A percentile compares a stretch with the other conserved stretches of the same genome.
phyloP scores from a whole-genome alignment of 2,329 filamentous ascomycete species.

The Paecilomyces variotii region DNA sequence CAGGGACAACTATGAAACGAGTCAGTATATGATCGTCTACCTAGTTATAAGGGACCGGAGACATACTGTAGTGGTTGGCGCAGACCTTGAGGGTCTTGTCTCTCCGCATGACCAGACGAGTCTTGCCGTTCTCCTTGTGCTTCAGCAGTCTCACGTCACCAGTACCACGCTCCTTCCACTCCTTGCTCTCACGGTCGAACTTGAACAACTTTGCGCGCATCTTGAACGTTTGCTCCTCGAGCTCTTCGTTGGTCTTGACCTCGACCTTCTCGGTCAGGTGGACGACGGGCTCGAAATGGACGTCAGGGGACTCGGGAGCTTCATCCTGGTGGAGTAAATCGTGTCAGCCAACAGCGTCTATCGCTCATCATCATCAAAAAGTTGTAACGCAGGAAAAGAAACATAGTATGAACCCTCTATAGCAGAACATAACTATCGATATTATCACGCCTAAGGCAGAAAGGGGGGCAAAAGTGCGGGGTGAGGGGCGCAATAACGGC shows the following conservation, averaged over 20 bases:
- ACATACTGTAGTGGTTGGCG: conserved; percentile 98
- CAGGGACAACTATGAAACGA: conserved; percentile 66
- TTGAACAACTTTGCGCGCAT: conserved; percentile 99
- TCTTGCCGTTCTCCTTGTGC: conserved; percentile 98
- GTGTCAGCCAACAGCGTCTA: neutral
- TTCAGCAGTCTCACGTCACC: conserved; percentile 94
- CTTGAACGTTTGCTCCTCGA: conserved; percentile 96
- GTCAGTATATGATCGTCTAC: conserved; percentile 12
- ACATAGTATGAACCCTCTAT: neutral
- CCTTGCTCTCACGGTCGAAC: conserved; percentile 81
- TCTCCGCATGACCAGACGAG: conserved; percentile 92
- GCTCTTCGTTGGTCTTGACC: conserved; percentile 95
- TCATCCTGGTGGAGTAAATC: conserved; percentile 47
- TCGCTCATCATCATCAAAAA: neutral
- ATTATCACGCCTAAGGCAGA: conserved; percentile 11
- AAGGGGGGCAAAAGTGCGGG: neutral
- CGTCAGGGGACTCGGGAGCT: conserved; percentile 77
- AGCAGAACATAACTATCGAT: conserved; percentile 2
- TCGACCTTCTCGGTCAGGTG: conserved; percentile 95
- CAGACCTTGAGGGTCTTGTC: conserved; percentile 99
- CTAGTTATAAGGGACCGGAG: neutral
- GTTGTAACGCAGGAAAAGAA: neutral
- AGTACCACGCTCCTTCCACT: conserved; percentile 99
- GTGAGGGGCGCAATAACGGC: conserved; percentile 2
- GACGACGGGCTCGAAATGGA: conserved; percentile 95